Conservation (phyloP, 2,329 filamentous ascomycete genomes). For the Sphaerulina vaccinii region DNA sequence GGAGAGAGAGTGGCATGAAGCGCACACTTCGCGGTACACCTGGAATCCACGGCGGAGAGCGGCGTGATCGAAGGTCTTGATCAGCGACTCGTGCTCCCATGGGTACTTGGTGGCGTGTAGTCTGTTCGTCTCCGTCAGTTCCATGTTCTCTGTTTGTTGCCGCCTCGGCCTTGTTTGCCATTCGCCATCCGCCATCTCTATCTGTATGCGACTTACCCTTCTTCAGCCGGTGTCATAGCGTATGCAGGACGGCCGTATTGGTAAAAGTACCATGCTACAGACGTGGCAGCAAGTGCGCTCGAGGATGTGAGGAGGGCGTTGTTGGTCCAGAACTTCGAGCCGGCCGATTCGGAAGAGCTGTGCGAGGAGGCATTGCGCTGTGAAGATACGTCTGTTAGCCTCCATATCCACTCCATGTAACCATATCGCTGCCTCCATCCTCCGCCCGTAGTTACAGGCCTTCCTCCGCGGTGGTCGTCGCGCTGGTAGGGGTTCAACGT, state of each 20-base stretch:
- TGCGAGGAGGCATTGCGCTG: slow-evolving; percentile 67
- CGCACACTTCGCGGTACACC: slow-evolving; percentile 98
- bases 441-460: neutral
- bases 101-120: slow-evolving; percentile 89
- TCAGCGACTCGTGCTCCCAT: slow-evolving; percentile 89
- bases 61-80: slow-evolving; percentile 96
- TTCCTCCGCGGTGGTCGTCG: neutral
- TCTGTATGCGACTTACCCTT: slow-evolving; percentile 70
- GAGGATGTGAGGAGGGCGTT: slow-evolving; percentile 85
- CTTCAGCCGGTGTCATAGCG: slow-evolving; percentile 90
- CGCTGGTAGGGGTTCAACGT: slow-evolving; percentile 28
- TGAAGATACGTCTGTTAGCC: slow-evolving; percentile 21
- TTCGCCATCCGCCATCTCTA: too few species aligned
- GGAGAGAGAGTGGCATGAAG: slow-evolving; percentile 92
- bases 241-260: slow-evolving; percentile 85
- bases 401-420: slow-evolving; percentile 15
- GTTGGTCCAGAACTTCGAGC: slow-evolving; percentile 70
- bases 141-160: slow-evolving; percentile 1
- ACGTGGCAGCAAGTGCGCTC: slow-evolving; percentile 81
- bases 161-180: slow-evolving; percentile 5
- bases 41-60: slow-evolving; percentile 99
- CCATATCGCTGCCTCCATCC: neutral
- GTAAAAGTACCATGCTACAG: slow-evolving; percentile 96
- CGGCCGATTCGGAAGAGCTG: slow-evolving; percentile 65
- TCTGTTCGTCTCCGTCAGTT: slow-evolving; percentile 51